These are phyloP conservation scores for Apocynum venetum DNA, from an alignment of 257 asterid species.

Conservation along the genomic window DNA sequence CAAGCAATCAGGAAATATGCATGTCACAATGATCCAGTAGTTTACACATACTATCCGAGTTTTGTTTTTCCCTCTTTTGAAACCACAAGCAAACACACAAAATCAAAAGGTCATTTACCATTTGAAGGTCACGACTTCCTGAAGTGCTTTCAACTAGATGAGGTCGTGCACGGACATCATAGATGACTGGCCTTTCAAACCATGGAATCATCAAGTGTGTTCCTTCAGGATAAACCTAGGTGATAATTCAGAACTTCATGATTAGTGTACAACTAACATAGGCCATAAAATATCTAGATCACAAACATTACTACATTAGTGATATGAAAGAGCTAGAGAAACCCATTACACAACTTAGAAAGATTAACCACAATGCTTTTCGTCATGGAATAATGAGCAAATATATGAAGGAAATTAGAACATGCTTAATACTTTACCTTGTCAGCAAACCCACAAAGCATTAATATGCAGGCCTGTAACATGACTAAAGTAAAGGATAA, in stretches of 20 bases:
- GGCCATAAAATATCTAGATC: background rate
- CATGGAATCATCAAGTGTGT: slow-evolving; percentile 91
- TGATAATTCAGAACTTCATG: background rate
- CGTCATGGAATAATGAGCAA: background rate
- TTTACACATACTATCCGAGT: background rate
- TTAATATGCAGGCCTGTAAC: background rate
- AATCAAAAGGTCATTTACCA: slow-evolving; percentile 41
- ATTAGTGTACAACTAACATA: background rate
- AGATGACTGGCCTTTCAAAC: slow-evolving; percentile 85
- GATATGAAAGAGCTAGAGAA: background rate
- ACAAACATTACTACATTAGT: background rate
- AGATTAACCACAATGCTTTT: background rate
- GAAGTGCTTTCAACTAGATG: slow-evolving; percentile 89
- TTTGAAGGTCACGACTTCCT: slow-evolving; percentile 95
- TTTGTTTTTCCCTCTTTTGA: background rate
- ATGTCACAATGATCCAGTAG: background rate
- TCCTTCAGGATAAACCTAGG: slow-evolving; percentile 87
- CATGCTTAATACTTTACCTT: background rate
- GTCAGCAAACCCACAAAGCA: background rate
- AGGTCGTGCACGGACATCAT: slow-evolving; percentile 97
- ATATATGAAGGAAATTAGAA: background rate
- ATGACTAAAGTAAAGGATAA: background rate
- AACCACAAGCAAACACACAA: slow-evolving; percentile 1
- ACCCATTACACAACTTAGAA: too few species aligned
- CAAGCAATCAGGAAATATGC: background rate